These are phyloP conservation scores for Stagonosporopsis rhizophila DNA, from an alignment of 2,329 filamentous ascomycete species.

Conservation along the genomic window DNA sequence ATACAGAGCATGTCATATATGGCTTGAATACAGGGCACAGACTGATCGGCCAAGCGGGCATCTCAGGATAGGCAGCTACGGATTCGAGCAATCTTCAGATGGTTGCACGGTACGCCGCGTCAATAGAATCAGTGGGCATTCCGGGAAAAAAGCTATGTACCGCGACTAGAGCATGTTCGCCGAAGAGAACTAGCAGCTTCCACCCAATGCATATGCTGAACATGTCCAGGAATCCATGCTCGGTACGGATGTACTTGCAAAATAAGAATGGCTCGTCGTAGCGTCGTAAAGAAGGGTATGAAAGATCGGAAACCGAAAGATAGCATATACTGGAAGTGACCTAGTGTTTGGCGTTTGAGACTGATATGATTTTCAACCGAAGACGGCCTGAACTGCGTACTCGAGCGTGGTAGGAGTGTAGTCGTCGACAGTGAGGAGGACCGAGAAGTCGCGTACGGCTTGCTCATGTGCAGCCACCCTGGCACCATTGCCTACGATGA, in stretches of 20 bases:
- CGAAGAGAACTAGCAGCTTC: constrained; percentile 13
- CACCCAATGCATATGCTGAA: constrained; percentile 11
- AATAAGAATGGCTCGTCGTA: constrained; percentile 1
- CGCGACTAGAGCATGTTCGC: constrained; percentile 11
- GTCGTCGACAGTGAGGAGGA: constrained; percentile 36
- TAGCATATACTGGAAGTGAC: background rate
- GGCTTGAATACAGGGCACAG: background rate
- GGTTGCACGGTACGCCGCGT: background rate
- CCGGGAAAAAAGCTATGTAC: constrained; percentile 4
- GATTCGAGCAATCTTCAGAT: background rate
- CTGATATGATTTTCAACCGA: constrained; percentile 17
- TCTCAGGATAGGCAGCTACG: background rate
- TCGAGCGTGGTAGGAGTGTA: constrained; percentile 39
- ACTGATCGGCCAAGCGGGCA: no score
- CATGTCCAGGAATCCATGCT: constrained; percentile 1
- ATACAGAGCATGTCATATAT: no score
- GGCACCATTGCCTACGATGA: constrained; percentile 30
- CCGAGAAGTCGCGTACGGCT: constrained; percentile 36
- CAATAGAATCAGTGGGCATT: background rate
- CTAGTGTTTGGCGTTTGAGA: background rate
- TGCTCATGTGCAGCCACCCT: constrained; percentile 26
- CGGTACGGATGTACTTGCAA: background rate
- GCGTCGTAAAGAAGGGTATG: constrained; percentile 1
- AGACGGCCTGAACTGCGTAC: constrained; percentile 36
- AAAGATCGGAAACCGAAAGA: constrained; percentile 8